phyloP scores from a whole-genome alignment of 1,139 yeast species.

The Taphrina flavorubra region DNA sequence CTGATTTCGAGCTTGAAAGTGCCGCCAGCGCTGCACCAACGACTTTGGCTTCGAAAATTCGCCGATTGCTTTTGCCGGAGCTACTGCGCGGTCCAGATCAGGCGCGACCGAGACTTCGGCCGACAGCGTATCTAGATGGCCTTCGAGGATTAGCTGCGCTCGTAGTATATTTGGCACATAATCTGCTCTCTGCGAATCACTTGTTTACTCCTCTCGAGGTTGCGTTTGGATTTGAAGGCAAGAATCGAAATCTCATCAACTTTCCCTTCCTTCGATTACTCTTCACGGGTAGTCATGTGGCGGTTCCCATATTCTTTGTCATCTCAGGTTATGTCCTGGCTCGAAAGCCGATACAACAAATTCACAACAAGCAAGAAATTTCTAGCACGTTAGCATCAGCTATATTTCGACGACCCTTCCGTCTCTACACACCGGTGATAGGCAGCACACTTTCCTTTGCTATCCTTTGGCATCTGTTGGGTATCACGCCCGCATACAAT shows the following conservation, averaged over 20 bases:
- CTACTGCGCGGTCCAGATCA: slow-evolving; percentile 1
- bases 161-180: slow-evolving; percentile 31
- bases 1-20: background rate
- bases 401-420: slow-evolving; percentile 26
- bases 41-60: background rate
- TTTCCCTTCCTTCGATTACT: slow-evolving; percentile 27
- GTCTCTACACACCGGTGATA: slow-evolving; percentile 29
- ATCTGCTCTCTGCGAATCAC: slow-evolving; percentile 28
- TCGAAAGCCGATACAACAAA: slow-evolving; percentile 26
- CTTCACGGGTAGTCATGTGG: slow-evolving; percentile 35
- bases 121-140: slow-evolving; percentile 34
- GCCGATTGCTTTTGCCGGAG: slow-evolving; percentile 5
- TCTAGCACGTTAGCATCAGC: slow-evolving; percentile 30
- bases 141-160: slow-evolving; percentile 38
- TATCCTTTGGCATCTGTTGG: slow-evolving; percentile 29
- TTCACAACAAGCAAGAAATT: slow-evolving; percentile 23
- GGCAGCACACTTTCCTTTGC: slow-evolving; percentile 30
- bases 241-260: slow-evolving; percentile 25
- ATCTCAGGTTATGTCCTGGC: slow-evolving; percentile 36
- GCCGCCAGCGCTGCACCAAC: background rate
- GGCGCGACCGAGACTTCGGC: background rate
- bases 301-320: slow-evolving; percentile 37
- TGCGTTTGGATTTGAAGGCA: slow-evolving; percentile 31
- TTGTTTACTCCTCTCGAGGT: slow-evolving; percentile 27
- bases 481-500: slow-evolving; percentile 20